Conservation (phyloP, 495 filamentous ascomycete species). For the Filosporella fistucella region DNA sequence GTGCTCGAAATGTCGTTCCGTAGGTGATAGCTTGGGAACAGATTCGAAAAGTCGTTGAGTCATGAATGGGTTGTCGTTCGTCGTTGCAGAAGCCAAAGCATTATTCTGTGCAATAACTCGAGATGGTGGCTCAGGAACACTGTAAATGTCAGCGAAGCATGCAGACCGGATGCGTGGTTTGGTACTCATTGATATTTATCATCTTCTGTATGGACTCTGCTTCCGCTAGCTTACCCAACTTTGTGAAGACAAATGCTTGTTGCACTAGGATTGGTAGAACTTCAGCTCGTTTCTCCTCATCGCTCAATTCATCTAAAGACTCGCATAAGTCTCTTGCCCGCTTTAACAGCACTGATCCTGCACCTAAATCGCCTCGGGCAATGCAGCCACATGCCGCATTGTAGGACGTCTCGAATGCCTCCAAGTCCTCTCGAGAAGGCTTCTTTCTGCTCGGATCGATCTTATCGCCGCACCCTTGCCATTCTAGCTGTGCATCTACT, state of each 20-base stretch:
- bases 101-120: conserved; percentile 78
- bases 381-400: conserved; percentile 88
- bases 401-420: conserved; percentile 90
- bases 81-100: conserved; percentile 52
- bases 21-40: conserved; percentile 50
- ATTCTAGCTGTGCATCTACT: conserved; percentile 80
- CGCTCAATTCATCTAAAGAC: conserved; percentile 72
- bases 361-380: conserved; percentile 68
- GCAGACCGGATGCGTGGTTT: neutral
- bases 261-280: conserved; percentile 82
- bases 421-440: conserved; percentile 68
- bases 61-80: conserved; percentile 69
- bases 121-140: conserved; percentile 74
- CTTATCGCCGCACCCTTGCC: conserved; percentile 53
- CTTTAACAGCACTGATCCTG: conserved; percentile 75
- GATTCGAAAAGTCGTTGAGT: conserved; percentile 63
- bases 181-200: conserved; percentile 58
- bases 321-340: conserved; percentile 84
- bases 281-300: conserved; percentile 81
- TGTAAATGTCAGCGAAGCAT: conserved; percentile 31
- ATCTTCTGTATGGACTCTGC: conserved; percentile 62
- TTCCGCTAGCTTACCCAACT: conserved; percentile 68
- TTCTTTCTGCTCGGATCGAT: conserved; percentile 39
- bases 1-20: conserved; percentile 72
- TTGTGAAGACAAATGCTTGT: conserved; percentile 73